Base-by-base conservation (phyloP, 169 alveolate species). In the Plasmodium berghei region DNA sequence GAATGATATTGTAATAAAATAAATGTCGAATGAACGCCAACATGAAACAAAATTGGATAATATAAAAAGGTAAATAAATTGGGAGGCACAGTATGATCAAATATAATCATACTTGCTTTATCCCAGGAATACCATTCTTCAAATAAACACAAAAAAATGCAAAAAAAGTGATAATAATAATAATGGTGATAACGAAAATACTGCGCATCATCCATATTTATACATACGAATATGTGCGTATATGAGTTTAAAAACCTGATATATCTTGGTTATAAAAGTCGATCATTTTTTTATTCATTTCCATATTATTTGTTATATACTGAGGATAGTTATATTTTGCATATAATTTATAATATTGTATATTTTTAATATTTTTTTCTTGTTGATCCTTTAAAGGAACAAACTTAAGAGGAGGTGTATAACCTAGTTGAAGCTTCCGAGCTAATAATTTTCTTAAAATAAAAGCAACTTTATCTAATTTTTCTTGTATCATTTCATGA, bases 401-500 rank as follows among this genome's bases (percentile, higher is more conserved):
- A 52, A 93, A 93, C 26, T 69, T 66, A 66, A 93, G 88, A 46
- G 96, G 96, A 28, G 96, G 96, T n/a, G 96, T 93, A 66, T 93
- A 93, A 9, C 96, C 96, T 64, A 93, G 77, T 56, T 93, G 94
- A 24, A 93, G 92, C 63, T 93, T 93, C 28, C 94, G 88, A 26
- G 96, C 96, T 34, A 93, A 83, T 62, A 85, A 74, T 58, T 89
- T 92, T 62, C 96, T 63, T 42, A 93, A 87, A 87, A 72, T 54
- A 52, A 89, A 73, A 24, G 93, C 93, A 14, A 89, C 93, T 69
- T 63, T 75, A 6, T 93, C 92, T 48, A 93, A 52, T 56, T 73
- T 80, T 18, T 83, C 91, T 58, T 93, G 94, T 45, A 77, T 77
- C 75, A 92, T 87, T 12, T 92, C 74, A 59, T 80, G 85, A 5